Base-by-base conservation (phyloP, 371 early-diverging fungal species). In the Syncephalastrum sp. region DNA sequence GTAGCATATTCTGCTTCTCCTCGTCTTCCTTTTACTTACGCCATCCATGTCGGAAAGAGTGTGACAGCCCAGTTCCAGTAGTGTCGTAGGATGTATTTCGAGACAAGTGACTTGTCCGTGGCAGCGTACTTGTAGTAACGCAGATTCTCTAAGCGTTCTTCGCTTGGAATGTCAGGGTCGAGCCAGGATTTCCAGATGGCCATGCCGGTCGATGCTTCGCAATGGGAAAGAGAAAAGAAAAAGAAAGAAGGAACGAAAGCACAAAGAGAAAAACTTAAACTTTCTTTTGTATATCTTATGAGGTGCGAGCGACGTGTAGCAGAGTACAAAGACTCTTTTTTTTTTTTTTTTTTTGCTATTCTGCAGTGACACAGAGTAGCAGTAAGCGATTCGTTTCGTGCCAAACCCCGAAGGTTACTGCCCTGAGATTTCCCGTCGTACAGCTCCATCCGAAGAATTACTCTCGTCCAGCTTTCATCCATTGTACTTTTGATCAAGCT, bases 51-150 rank as follows among this genome's bases (percentile, higher is more conserved):
- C 19, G 98, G 99, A 69, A 98, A 91, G 44, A 91, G 69, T 10
- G 86, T 86, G 7, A 95, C 88, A 33, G 90, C 85, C 83, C 87
- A 90, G 67, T 91, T 89, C 93, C 95, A 96, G 74, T 96, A 96
- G 59, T 86, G 92, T 19, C 82, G 79, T 47, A 95, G 80, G 42
- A 97, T 71, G 71, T 91, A 90, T 62, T 90, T 88, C 27, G 91
- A 82, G 42, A 96, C 69, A 43, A 87, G 84, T 15, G 96, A 95
- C 77, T 91, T 86, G 77, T 95, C 95, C 46, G 88, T 84, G n/a
- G 87, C 81, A 25, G 81, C 81, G 72, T 93, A 96, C 71, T 86
- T 86, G 85, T 95, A 93, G 54, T 81, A 76, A 50, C 86, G 84
- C 60, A 96, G 69, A 73, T 89, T 90, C 64, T 84, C 81, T 29